phyloP scores from a whole-genome alignment of 164 flowering plant genomes.

The Amborella trichopoda region DNA sequence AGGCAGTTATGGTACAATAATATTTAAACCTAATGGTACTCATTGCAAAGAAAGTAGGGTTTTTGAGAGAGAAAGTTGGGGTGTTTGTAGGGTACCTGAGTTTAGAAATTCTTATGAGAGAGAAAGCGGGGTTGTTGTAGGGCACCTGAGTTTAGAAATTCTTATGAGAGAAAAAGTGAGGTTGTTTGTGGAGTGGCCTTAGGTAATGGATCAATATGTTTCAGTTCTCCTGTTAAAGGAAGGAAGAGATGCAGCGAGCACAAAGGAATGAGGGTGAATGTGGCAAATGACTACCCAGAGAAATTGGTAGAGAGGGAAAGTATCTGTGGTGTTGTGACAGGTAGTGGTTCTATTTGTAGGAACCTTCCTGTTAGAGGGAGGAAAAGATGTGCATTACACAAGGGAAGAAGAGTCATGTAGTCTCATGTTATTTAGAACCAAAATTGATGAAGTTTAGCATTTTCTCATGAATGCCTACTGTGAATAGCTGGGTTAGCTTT shows the following conservation, averaged over 20 bases:
- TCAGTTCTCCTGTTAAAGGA: slow-evolving; percentile 29
- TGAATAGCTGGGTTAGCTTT: too few species aligned
- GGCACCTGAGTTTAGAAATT: too few species aligned
- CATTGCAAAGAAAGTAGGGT: slow-evolving; percentile 11
- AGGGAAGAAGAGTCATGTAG: slow-evolving; percentile 12
- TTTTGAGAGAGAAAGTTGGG: slow-evolving; percentile 43
- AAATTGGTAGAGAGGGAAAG: not conserved
- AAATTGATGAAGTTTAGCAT: too few species aligned
- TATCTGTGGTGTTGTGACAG: slow-evolving; percentile 11
- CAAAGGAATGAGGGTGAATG: slow-evolving; percentile 26
- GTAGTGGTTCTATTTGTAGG: slow-evolving; percentile 19
- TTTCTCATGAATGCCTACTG: too few species aligned
- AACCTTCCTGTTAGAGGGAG: slow-evolving; percentile 16
- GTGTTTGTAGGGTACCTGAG: slow-evolving; percentile 30
- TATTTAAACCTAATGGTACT: slow-evolving; percentile 8
- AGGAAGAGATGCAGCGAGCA: slow-evolving; percentile 46
- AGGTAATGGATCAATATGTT: slow-evolving; percentile 28
- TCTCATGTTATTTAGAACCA: too few species aligned
- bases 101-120: slow-evolving; percentile 3
- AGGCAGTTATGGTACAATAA: slow-evolving; percentile 7
- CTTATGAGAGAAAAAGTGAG: too few species aligned
- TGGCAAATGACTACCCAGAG: not conserved
- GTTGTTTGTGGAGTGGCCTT: slow-evolving; percentile 9
- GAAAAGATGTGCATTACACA: slow-evolving; percentile 12
- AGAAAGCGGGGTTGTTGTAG: not conserved